Conservation (phyloP, 1,284 basidiomycete genomes). For the Puccinia coronata region DNA sequence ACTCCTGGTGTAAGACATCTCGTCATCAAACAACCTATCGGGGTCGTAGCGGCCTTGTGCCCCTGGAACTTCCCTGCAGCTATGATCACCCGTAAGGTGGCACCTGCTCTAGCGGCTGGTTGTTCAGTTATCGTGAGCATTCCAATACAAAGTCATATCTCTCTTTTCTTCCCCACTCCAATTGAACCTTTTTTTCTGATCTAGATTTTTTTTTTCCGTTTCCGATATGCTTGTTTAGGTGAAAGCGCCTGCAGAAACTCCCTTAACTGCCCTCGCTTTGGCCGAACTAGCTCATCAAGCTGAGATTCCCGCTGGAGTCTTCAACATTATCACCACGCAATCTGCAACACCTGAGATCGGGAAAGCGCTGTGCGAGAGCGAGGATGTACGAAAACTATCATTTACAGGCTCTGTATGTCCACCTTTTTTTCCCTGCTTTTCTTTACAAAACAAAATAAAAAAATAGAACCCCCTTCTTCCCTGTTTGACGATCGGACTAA, state of each 20-base stretch:
- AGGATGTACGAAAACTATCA: conserved; percentile 76
- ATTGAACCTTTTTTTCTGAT: background rate
- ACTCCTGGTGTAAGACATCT: conserved; percentile 75
- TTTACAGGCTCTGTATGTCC: conserved; percentile 69
- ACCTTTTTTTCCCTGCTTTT: background rate
- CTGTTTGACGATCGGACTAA: too few relatives aligned
- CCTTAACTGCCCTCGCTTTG: conserved; percentile 86
- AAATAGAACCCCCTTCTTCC: background rate
- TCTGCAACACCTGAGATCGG: conserved; percentile 79
- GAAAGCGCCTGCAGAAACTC: conserved; percentile 94
- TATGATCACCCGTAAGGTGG: conserved; percentile 87
- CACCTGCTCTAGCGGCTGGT: conserved; percentile 83
- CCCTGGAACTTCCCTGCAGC: conserved; percentile 83
- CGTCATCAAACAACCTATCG: conserved; percentile 91
- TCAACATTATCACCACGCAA: conserved; percentile 87
- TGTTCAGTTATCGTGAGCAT: conserved; percentile 75
- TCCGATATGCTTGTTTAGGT: conserved; percentile 60
- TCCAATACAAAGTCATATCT: too few relatives aligned
- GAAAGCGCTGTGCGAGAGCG: conserved; percentile 64
- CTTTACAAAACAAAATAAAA: background rate
- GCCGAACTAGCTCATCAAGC: conserved; percentile 80
- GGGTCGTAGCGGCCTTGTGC: conserved; percentile 60
- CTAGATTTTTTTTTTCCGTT: background rate
- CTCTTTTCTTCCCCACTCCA: too few relatives aligned
- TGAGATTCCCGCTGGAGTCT: conserved; percentile 88